Conservation (phyloP, 805 yeast genomes). For the Barnettozyma sucrosica region DNA sequence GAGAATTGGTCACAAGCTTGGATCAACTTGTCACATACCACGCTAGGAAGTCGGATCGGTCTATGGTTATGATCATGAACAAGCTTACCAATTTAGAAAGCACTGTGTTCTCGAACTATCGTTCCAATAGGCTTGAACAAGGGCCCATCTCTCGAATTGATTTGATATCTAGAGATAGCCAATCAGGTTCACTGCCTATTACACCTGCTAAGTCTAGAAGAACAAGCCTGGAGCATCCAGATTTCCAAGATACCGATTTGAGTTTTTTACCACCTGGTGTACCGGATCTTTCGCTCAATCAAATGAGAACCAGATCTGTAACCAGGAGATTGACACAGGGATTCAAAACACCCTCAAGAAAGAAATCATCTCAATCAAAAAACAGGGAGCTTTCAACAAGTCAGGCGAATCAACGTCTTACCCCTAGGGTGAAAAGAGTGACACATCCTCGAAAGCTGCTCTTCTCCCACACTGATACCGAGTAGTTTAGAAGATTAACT, state of each 20-base stretch:
- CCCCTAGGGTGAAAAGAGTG: neutral
- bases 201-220: conserved; percentile 1
- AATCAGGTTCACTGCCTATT: neutral
- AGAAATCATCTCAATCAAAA: neutral
- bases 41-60: neutral
- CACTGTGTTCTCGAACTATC: neutral
- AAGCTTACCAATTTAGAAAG: neutral
- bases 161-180: neutral
- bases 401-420: neutral
- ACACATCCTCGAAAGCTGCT: neutral
- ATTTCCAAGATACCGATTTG: neutral
- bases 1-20: neutral
- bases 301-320: neutral
- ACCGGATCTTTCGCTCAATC: neutral
- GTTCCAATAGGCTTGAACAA: neutral
- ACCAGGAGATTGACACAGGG: neutral
- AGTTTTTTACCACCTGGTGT: neutral
- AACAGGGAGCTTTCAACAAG: neutral
- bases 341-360: neutral
- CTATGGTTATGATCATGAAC: neutral
- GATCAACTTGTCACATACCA: neutral
- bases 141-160: neutral
- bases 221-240: neutral
- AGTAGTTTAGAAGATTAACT: neutral
- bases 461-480: neutral